Evolutionary conservation across 2,329 filamentous ascomycete genomes (phyloP).

Genomic region (Fusarium oxysporum): DNA sequence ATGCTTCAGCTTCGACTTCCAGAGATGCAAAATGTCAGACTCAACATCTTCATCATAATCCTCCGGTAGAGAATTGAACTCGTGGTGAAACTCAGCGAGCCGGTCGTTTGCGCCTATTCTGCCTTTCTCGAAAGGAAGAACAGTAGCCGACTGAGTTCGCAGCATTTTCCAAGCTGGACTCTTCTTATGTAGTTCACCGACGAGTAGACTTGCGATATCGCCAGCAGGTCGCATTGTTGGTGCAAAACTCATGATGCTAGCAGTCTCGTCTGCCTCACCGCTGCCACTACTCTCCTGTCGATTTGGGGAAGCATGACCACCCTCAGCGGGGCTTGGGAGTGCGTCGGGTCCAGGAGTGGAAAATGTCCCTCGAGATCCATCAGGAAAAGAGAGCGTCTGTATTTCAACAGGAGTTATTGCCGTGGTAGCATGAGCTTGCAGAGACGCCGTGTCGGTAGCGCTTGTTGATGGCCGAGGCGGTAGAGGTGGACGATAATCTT

Average conservation of each 20-base stretch:
- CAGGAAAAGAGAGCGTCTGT: conserved; percentile 78
- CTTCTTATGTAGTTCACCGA: conserved; percentile 73
- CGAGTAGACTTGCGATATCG: conserved; percentile 85
- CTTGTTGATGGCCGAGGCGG: conserved; percentile 62
- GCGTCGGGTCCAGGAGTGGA: conserved; percentile 53
- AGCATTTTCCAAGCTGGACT: conserved; percentile 77
- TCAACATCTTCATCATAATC: conserved; percentile 55
- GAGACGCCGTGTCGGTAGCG: conserved; percentile 53
- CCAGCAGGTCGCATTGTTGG: conserved; percentile 71
- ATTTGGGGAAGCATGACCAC: conserved; percentile 56
- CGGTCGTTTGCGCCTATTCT: conserved; percentile 60
- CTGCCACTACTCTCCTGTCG: conserved; percentile 47
- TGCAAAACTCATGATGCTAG: conserved; percentile 74
- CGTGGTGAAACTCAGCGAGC: conserved; percentile 75
- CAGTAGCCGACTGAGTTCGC: conserved; percentile 68
- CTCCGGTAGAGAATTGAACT: conserved; percentile 81
- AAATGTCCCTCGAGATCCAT: conserved; percentile 75
- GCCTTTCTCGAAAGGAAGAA: conserved; percentile 70
- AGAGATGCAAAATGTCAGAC: conserved; percentile 74
- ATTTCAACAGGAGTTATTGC: conserved; percentile 86
- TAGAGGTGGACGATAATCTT: conserved; percentile 65
- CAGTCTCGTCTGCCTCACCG: conserved; percentile 70
- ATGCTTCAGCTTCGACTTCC: conserved; percentile 95
- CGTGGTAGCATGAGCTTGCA: conserved; percentile 79
- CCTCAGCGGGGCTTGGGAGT: conserved; percentile 53